Conservation (phyloP, 495 filamentous ascomycete genomes). For the Chlorociboria aeruginascens region DNA sequence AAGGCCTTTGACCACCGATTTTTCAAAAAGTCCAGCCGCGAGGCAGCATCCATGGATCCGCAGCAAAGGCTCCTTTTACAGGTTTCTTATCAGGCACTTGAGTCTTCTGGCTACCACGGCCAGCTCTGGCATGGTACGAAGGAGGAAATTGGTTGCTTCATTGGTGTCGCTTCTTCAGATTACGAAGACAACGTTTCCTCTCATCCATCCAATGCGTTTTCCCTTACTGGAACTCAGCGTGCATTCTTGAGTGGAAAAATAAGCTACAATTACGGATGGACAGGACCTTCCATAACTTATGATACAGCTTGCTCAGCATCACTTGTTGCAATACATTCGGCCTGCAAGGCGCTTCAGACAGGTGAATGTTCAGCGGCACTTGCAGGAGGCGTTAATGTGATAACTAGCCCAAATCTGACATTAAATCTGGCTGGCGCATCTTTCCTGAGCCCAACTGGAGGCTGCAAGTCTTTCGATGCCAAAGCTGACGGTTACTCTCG, state of each 20-base stretch:
- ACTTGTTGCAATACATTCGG: constrained; percentile 47
- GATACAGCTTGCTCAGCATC: constrained; percentile 87
- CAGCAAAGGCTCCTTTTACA: constrained; percentile 42
- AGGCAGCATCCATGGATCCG: constrained; percentile 45
- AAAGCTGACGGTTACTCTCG: constrained; percentile 53
- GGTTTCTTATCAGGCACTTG: constrained; percentile 42
- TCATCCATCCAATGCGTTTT: constrained; percentile 21
- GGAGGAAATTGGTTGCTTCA: constrained; percentile 4
- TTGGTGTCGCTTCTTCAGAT: constrained; percentile 9
- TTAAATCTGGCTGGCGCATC: constrained; percentile 22
- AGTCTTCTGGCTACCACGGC: constrained; percentile 26
- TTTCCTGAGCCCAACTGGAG: constrained; percentile 27
- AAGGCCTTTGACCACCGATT: constrained; percentile 42
- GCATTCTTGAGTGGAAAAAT: constrained; percentile 49
- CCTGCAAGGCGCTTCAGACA: constrained; percentile 64
- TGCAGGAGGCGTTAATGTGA: constrained; percentile 5
- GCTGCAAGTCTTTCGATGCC: constrained; percentile 48
- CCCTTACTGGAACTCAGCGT: constrained; percentile 28
- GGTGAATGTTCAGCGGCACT: constrained; percentile 32
- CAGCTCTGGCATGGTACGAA: not conserved
- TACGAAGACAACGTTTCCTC: constrained; percentile 23
- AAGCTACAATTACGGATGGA: constrained; percentile 42
- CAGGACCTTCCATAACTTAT: constrained; percentile 49
- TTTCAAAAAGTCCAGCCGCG: constrained; percentile 44
- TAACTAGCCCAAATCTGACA: constrained; percentile 8